Percentiles rank a stretch among this genome's conserved stretches.
These are phyloP conservation scores for Hyaloperonospora arabidopsidis DNA, from an alignment of 352 stramenopile genomes.

Conservation along the genomic window DNA sequence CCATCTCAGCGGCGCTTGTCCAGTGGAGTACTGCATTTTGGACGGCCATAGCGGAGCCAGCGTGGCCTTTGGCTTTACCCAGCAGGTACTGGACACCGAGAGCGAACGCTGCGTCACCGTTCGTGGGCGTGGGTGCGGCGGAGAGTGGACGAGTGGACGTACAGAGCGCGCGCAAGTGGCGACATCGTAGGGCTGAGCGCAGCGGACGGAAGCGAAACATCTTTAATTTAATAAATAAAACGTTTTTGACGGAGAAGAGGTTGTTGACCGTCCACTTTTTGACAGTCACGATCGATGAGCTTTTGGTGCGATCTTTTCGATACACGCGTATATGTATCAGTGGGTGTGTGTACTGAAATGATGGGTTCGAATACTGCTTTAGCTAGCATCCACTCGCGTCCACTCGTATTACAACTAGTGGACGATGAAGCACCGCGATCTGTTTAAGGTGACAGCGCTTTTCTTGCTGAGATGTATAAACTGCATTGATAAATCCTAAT, in stretches of 20 bases:
- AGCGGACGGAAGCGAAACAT: constrained; percentile 14
- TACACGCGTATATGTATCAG: no score
- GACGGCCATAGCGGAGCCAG: constrained; percentile 31
- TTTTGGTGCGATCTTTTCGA: no score
- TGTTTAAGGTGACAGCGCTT: constrained; percentile 44
- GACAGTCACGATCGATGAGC: neutral
- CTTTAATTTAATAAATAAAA: constrained; percentile 7
- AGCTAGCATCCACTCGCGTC: neutral
- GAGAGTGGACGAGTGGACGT: constrained; percentile 4
- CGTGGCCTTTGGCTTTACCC: constrained; percentile 30
- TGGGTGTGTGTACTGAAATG: neutral
- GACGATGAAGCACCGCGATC: constrained; percentile 33
- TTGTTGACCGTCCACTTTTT: neutral
- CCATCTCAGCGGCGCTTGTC: constrained; percentile 63
- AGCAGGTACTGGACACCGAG: constrained; percentile 55
- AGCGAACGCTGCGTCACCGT: constrained; percentile 45
- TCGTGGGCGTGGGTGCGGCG: constrained; percentile 5
- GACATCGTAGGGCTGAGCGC: constrained; percentile 12
- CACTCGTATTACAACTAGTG: neutral
- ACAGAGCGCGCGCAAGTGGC: constrained; percentile 1
- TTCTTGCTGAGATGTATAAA: neutral
- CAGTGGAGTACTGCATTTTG: constrained; percentile 62
- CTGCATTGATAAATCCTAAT: neutral
- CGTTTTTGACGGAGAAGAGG: neutral
- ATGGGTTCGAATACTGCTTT: neutral